phyloP scores from a whole-genome alignment of 768 basidiomycete species.

The Neoboletus brunneissimus region DNA sequence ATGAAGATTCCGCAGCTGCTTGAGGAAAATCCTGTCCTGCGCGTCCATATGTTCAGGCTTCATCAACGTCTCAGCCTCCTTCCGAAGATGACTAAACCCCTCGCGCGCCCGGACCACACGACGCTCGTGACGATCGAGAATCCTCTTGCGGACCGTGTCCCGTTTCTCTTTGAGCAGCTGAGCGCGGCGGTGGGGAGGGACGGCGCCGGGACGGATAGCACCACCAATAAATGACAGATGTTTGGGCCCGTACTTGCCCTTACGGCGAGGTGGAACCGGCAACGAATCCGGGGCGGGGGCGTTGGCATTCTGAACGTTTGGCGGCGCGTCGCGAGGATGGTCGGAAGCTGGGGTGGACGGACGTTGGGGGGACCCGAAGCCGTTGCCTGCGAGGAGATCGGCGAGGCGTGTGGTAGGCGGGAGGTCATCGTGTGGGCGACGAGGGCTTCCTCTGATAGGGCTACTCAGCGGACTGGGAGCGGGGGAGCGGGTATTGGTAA shows the following conservation, averaged over 20 bases:
- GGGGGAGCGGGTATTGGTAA: slow-evolving; percentile 12
- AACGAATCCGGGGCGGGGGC: neutral
- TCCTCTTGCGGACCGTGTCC: neutral
- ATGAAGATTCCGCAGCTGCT: slow-evolving; percentile 19
- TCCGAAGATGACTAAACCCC: slow-evolving; percentile 2
- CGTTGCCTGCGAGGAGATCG: neutral
- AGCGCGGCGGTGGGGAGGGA: slow-evolving; percentile 3
- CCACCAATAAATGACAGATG: slow-evolving; percentile 11
- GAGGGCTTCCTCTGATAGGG: slow-evolving; percentile 4
- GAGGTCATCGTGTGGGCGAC: slow-evolving; percentile 3
- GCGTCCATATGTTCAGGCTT: slow-evolving; percentile 7
- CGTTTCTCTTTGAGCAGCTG: slow-evolving; percentile 11
- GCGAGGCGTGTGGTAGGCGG: slow-evolving; percentile 8
- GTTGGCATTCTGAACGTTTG: neutral
- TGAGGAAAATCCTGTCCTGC: slow-evolving; percentile 26
- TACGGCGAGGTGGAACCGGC: neutral
- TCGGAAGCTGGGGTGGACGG: neutral
- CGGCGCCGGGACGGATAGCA: neutral
- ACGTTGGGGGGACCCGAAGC: neutral
- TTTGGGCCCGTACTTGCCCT: slow-evolving; percentile 16
- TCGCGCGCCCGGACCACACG: neutral
- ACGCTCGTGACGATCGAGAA: neutral
- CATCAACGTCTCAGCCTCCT: slow-evolving; percentile 22
- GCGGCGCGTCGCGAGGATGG: neutral
- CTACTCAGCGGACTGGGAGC: slow-evolving; percentile 17